A percentile compares a stretch with the other conserved stretches of the same genome.
Conservation (phyloP, 2,329 filamentous ascomycete genomes). For the Sphaerulina musiva region DNA sequence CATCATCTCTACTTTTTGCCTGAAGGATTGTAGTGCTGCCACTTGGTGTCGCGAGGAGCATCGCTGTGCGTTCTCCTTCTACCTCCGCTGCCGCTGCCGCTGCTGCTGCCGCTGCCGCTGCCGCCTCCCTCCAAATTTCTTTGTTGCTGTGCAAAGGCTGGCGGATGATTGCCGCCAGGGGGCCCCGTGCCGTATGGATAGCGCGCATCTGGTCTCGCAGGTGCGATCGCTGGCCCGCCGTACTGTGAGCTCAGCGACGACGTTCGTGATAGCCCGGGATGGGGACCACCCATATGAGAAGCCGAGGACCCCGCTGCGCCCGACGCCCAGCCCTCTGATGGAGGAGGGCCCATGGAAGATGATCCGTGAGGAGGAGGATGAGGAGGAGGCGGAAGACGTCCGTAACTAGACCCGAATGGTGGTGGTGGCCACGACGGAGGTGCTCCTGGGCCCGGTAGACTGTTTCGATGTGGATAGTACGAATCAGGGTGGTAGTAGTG, state of each 20-base stretch:
- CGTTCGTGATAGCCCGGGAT: conserved; percentile 5
- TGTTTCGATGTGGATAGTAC: conserved; percentile 12
- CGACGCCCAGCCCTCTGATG: conserved; percentile 4
- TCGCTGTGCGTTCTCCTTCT: conserved; percentile 16
- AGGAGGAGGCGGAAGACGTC: neutral
- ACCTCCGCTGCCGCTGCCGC: neutral
- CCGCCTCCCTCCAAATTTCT: conserved; percentile 9
- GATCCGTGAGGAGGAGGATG: conserved; percentile 5
- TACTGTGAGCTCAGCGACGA: conserved; percentile 13
- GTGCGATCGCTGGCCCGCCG: conserved; percentile 26
- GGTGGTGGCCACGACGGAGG: conserved; percentile 4
- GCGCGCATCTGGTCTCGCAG: conserved; percentile 21
- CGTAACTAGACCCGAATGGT: conserved; percentile 12
- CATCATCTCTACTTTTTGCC: neutral
- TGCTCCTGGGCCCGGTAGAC: conserved; percentile 13
- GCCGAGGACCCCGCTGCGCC: neutral
- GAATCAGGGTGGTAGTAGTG: conserved; percentile 11
- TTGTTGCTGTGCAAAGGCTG: conserved; percentile 30
- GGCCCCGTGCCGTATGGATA: conserved; percentile 13
- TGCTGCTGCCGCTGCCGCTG: too few relatives aligned
- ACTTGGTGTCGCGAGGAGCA: conserved; percentile 8
- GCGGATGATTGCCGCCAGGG: conserved; percentile 15
- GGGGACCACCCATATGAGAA: neutral
- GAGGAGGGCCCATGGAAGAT: neutral
- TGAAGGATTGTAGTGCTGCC: conserved; percentile 8